Percentiles rank a stretch among this genome's conserved stretches.
These are phyloP conservation scores for Diplosphaera chodatii DNA, from an alignment of 139 green algal species.

Conservation along the genomic window DNA sequence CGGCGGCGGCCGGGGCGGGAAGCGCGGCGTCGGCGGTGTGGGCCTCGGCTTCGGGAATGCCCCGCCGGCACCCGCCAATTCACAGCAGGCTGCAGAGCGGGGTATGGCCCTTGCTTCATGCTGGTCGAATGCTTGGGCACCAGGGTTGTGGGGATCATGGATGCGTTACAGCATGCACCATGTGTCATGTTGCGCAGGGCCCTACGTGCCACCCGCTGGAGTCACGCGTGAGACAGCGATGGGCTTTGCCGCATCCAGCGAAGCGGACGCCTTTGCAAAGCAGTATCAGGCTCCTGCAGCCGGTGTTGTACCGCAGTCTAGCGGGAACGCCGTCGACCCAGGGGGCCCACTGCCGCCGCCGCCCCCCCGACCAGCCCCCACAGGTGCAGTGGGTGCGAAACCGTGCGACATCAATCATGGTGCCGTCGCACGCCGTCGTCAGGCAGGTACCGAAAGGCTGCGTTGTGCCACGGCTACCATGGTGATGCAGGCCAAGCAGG, in stretches of 20 bases:
- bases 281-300: background rate
- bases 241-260: conserved; percentile 3
- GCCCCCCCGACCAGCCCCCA: background rate
- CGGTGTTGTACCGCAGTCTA: background rate
- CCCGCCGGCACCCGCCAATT: background rate
- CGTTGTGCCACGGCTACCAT: too few species aligned
- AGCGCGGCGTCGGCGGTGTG: conserved; percentile 37
- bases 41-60: conserved; percentile 62
- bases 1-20: conserved; percentile 8
- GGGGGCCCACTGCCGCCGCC: background rate
- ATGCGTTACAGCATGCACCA: too few species aligned
- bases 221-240: background rate
- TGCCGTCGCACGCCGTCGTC: too few species aligned
- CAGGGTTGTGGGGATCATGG: conserved; percentile 2
- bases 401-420: too few species aligned
- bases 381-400: too few species aligned
- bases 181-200: background rate
- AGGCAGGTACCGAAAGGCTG: too few species aligned
- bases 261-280: background rate
- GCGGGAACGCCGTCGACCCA: too few species aligned
- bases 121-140: background rate
- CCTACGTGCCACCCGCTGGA: background rate
- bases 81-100: background rate
- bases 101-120: background rate
- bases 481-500: too few species aligned